A percentile compares a stretch with the other conserved stretches of the same genome.
These are phyloP conservation scores for Trametopsis cervina DNA, from an alignment of 768 basidiomycete genomes.

Conservation along the genomic window DNA sequence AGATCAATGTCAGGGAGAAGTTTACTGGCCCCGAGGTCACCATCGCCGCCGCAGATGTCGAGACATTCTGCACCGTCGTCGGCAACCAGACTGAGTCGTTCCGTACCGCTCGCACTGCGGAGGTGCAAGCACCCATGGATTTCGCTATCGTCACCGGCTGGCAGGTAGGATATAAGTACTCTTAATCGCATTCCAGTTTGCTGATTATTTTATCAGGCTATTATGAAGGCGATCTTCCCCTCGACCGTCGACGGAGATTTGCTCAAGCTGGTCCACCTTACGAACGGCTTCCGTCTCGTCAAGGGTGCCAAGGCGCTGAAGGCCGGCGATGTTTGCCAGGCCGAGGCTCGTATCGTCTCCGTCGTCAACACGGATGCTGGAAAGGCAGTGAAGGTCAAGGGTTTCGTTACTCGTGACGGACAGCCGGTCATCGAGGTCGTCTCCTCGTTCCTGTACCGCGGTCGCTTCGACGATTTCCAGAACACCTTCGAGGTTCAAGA, in stretches of 20 bases:
- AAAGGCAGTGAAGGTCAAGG: slow-evolving; percentile 89
- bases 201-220: slow-evolving; percentile 54
- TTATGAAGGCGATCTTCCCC: slow-evolving; percentile 99
- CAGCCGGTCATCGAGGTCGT: slow-evolving; percentile 87
- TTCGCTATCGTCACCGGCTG: slow-evolving; percentile 98
- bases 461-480: slow-evolving; percentile 86
- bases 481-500: slow-evolving; percentile 94
- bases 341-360: slow-evolving; percentile 83
- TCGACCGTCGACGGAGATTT: slow-evolving; percentile 86
- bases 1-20: slow-evolving; percentile 72
- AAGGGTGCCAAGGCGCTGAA: slow-evolving; percentile 69
- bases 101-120: slow-evolving; percentile 64
- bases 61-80: slow-evolving; percentile 87
- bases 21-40: slow-evolving; percentile 85
- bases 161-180: slow-evolving; percentile 58
- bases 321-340: slow-evolving; percentile 85
- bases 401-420: slow-evolving; percentile 68
- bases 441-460: slow-evolving; percentile 96
- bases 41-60: slow-evolving; percentile 69
- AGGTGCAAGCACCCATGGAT: slow-evolving; percentile 92
- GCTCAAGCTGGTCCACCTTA: slow-evolving; percentile 92
- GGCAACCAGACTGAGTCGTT: slow-evolving; percentile 92
- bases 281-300: slow-evolving; percentile 91
- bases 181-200: background rate
- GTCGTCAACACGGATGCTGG: slow-evolving; percentile 88